A percentile compares a stretch with the other conserved stretches of the same genome.
phyloP scores from a whole-genome alignment of 2,329 filamentous ascomycete species.

The Talaromyces pinophilus region DNA sequence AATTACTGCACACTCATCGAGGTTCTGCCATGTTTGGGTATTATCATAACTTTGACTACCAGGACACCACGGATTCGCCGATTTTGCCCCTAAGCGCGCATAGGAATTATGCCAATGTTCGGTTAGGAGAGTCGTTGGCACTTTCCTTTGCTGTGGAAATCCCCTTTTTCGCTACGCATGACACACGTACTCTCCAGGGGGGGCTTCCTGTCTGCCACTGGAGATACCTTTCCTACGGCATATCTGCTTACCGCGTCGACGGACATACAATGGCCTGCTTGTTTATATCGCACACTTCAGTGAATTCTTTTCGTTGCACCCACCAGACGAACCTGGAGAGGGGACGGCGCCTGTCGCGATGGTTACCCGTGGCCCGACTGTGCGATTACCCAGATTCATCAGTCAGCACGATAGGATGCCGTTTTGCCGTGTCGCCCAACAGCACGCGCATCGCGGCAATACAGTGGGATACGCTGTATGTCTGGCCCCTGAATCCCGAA shows the following conservation, averaged over 20 bases:
- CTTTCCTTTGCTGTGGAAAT: constrained; percentile 42
- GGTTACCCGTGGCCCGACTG: constrained; percentile 41
- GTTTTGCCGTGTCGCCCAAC: constrained; percentile 37
- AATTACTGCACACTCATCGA: constrained; percentile 40
- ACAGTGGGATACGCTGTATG: constrained; percentile 44
- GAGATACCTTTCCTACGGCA: constrained; percentile 45
- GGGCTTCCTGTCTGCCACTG: constrained; percentile 35
- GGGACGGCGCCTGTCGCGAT: constrained; percentile 41
- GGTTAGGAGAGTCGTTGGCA: not conserved
- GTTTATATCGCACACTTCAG: constrained; percentile 37
- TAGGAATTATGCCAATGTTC: constrained; percentile 7
- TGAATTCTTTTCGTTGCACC: constrained; percentile 32
- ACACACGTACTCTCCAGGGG: constrained; percentile 22
- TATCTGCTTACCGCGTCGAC: constrained; percentile 37
- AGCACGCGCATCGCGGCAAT: constrained; percentile 46
- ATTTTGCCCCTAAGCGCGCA: constrained; percentile 10
- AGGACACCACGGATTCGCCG: not conserved
- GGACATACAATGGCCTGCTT: constrained; percentile 42
- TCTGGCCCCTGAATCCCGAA: constrained; percentile 45
- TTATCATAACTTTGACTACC: constrained; percentile 34
- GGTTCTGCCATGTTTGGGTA: constrained; percentile 38
- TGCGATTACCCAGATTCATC: constrained; percentile 36
- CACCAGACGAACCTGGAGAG: constrained; percentile 44
- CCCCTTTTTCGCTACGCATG: constrained; percentile 44
- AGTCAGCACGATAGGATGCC: constrained; percentile 41